Evolutionary conservation across 2,329 filamentous ascomycete species (phyloP).

Genomic region (Exophiala aquamarina): DNA sequence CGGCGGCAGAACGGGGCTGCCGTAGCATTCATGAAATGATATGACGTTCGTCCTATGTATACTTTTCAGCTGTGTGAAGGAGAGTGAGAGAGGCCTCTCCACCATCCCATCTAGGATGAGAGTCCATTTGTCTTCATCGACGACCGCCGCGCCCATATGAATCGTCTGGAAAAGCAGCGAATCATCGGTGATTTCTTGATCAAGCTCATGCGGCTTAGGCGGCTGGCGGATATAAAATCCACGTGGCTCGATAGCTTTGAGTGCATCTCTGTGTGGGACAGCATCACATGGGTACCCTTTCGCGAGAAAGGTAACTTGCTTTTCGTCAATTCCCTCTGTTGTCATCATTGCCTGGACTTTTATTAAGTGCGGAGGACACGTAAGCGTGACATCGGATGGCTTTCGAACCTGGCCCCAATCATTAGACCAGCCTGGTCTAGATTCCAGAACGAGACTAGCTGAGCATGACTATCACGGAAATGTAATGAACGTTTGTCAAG

Average conservation of each 20-base stretch:
- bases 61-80: conserved; percentile 28
- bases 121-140: conserved; percentile 31
- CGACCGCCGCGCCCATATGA: conserved; percentile 35
- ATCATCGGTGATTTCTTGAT: conserved; percentile 29
- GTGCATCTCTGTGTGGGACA: conserved; percentile 2
- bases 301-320: too few species aligned
- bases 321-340: too few species aligned
- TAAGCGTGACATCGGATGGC: too few species aligned
- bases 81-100: conserved; percentile 29
- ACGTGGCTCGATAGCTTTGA: conserved; percentile 17
- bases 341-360: too few species aligned
- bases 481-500: too few species aligned
- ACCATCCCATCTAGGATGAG: conserved; percentile 36
- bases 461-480: too few species aligned
- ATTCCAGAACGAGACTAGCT: too few species aligned
- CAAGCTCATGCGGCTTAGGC: conserved; percentile 31
- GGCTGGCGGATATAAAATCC: conserved; percentile 28
- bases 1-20: conserved; percentile 34
- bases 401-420: too few species aligned
- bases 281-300: too few species aligned
- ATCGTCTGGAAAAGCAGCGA: conserved; percentile 37
- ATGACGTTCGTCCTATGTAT: conserved; percentile 31
- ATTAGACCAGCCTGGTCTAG: too few species aligned
- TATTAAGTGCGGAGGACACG: too few species aligned
- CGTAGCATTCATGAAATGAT: conserved; percentile 39